These are phyloP conservation scores for Podaxis sp. DNA, from an alignment of 768 basidiomycete species.

Conservation along the genomic window DNA sequence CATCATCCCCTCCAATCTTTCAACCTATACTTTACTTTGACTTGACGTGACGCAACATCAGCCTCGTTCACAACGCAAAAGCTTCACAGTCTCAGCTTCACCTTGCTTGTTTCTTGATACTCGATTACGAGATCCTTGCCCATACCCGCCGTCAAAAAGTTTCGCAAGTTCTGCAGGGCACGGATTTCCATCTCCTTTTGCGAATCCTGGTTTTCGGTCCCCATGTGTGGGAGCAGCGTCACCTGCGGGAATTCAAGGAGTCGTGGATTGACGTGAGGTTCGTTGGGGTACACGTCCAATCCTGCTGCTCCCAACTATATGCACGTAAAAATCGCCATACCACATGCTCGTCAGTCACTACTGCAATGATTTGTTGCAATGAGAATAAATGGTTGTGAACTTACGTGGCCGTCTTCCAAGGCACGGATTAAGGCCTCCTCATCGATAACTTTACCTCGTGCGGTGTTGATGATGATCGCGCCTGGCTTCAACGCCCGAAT, in stretches of 20 bases:
- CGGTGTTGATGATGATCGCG: constrained; percentile 81
- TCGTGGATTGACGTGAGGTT: constrained; percentile 76
- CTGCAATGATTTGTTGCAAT: not conserved
- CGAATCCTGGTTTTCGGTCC: constrained; percentile 81
- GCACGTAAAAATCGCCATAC: constrained; percentile 12
- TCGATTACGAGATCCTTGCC: constrained; percentile 73
- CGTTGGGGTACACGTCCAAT: constrained; percentile 84
- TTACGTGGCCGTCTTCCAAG: constrained; percentile 82
- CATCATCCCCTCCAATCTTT: constrained; percentile 3
- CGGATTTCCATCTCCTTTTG: constrained; percentile 83
- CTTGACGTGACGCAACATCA: constrained; percentile 46
- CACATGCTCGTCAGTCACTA: not conserved
- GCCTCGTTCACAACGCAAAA: constrained; percentile 8
- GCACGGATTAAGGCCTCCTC: constrained; percentile 85
- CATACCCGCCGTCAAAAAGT: constrained; percentile 61
- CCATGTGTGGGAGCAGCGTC: constrained; percentile 89
- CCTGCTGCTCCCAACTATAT: constrained; percentile 69
- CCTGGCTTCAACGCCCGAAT: constrained; percentile 78
- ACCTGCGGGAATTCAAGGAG: constrained; percentile 81
- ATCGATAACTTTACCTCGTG: constrained; percentile 88
- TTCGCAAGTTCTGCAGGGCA: constrained; percentile 74
- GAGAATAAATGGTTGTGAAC: constrained; percentile 26
- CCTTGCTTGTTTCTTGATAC: constrained; percentile 25
- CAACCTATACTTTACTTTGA: constrained; percentile 39
- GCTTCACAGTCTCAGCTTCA: constrained; percentile 28